Base-by-base conservation (phyloP, 169 alveolate genomes). In the Cryptosporidium sp. region DNA sequence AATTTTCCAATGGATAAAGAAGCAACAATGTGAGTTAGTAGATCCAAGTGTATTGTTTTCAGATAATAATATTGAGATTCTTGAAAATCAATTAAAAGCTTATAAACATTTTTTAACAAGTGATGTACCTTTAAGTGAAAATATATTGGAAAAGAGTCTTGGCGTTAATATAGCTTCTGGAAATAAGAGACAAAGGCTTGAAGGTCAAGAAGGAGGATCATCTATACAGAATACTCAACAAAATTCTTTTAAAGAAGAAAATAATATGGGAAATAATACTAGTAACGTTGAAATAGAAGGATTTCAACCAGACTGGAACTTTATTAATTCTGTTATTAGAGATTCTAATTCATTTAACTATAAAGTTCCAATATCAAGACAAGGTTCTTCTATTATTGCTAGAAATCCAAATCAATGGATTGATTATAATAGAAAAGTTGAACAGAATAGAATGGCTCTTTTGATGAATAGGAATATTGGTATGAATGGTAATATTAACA, bases 1-100 rank as follows among this genome's bases (percentile, higher is more conserved):
- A 58, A 89, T 92, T 45, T 91, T 92, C 71, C 93, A 91, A 58
- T 92, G 94, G 94, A 84, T 92, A 67, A 72, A 69, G 84, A 87
- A 91, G 71, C 91, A 89, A 37, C 92, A 70, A 39, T 85, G 91
- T 75, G 94, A 92, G 71, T 80, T 85, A 35, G 91, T 75, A 21
- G 91, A 86, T 31, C 94, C 94, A 7, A 37, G 86, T 1, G 69
- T 51, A 16, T 65, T 89, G 37, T 87, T 92, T 61, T 44, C 72
- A 6, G 72, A 69, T 31, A 75, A 70, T 14, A 91, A 92, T 70
- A 62, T 91, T 35, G 94, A 92, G 60, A 91, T 73, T 18, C 75
- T 92, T 37, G 73, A 91, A 65, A 85, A 58, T 45, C 94, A 92
- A 72, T 44, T 91, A 4, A 75, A 75, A 44, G 94, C 94, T 31